Conservation (phyloP, 1,284 basidiomycete species). For the Puccinia hordei region DNA sequence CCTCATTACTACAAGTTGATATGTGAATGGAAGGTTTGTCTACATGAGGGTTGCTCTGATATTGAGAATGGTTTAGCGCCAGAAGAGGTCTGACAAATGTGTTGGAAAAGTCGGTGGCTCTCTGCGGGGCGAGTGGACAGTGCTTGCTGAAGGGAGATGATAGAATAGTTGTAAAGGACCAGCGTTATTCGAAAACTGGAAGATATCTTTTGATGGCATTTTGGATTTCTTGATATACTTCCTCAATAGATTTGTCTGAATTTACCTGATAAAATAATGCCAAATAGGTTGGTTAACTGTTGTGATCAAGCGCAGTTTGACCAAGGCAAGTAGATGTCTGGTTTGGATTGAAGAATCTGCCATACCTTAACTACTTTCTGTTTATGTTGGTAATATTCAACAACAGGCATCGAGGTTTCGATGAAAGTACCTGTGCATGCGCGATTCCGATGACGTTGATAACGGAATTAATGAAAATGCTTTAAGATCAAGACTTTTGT, state of each 20-base stretch:
- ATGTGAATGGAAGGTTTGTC: too few species aligned
- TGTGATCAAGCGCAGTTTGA: not conserved
- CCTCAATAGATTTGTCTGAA: slow-evolving; percentile 35
- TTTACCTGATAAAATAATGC: slow-evolving; percentile 8
- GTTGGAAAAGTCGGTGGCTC: too few species aligned
- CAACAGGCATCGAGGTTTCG: slow-evolving; percentile 93
- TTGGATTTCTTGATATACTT: slow-evolving; percentile 46
- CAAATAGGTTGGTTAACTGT: not conserved
- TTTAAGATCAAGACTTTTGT: not conserved
- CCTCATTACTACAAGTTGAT: too few species aligned
- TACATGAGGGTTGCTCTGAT: not conserved
- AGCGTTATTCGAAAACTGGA: slow-evolving; percentile 4
- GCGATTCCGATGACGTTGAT: not conserved
- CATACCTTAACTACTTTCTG: slow-evolving; percentile 77
- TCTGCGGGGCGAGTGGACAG: too few species aligned
- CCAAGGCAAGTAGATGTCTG: not conserved
- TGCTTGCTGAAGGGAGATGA: too few species aligned
- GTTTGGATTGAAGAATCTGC: not conserved
- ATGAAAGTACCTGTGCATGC: slow-evolving; percentile 76
- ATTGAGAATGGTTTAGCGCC: too few species aligned
- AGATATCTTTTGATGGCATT: slow-evolving; percentile 19
- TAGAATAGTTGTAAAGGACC: not conserved
- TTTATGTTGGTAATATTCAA: slow-evolving; percentile 74
- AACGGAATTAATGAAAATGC: not conserved
- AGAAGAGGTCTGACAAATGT: too few species aligned